A percentile compares a stretch with the other conserved stretches of the same genome.
Conservation (phyloP, 2,329 filamentous ascomycete genomes). For the Epichloe typhina region DNA sequence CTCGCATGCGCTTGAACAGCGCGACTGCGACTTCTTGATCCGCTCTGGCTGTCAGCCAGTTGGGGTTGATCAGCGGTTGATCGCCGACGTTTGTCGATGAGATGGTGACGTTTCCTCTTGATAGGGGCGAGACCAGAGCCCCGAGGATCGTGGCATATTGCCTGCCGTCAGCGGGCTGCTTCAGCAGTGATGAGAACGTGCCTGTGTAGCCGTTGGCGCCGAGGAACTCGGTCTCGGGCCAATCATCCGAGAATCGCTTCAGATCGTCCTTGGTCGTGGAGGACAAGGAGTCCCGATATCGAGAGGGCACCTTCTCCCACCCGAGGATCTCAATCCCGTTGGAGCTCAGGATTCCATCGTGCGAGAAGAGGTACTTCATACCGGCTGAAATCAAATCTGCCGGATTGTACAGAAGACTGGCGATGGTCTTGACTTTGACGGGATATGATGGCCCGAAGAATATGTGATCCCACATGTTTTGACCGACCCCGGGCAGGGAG, state of each 20-base stretch:
- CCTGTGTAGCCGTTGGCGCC: neutral
- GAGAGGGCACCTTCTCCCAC: slow-evolving; percentile 18
- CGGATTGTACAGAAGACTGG: neutral
- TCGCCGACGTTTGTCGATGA: slow-evolving; percentile 16
- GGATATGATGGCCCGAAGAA: slow-evolving; percentile 5
- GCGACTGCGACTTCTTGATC: slow-evolving; percentile 32
- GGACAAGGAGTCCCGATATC: slow-evolving; percentile 8
- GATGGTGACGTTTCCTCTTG: slow-evolving; percentile 30
- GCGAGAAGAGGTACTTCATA: neutral
- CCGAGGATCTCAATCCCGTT: slow-evolving; percentile 9
- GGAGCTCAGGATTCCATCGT: neutral
- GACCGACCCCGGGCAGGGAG: slow-evolving; percentile 3
- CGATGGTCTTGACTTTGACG: slow-evolving; percentile 4
- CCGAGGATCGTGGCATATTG: no score
- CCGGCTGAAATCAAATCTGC: neutral
- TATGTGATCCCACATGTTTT: slow-evolving; percentile 6
- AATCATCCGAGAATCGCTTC: slow-evolving; percentile 16
- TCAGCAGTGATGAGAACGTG: neutral
- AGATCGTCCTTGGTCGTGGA: slow-evolving; percentile 11
- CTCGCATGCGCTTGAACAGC: slow-evolving; percentile 25
- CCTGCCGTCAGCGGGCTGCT: neutral
- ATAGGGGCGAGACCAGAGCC: slow-evolving; percentile 10
- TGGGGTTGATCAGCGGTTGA: slow-evolving; percentile 30
- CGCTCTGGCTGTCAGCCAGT: slow-evolving; percentile 27
- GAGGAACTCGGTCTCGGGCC: slow-evolving; percentile 22